Base-by-base conservation (phyloP, 1,284 basidiomycete genomes). In the Leucoagaricus sp. region DNA sequence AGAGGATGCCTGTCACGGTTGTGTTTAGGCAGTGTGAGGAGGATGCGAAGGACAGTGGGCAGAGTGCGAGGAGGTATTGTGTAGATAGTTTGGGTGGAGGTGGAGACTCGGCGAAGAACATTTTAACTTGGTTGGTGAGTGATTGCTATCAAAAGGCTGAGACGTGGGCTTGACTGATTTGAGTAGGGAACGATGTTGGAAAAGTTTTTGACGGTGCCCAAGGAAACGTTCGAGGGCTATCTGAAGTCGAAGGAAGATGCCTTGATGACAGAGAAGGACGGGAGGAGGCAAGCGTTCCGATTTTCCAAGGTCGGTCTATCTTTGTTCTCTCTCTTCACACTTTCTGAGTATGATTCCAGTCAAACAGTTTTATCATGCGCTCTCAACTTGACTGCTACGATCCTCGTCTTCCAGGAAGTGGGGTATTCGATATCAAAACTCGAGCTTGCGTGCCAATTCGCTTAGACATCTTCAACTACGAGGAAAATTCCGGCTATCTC, bases 401-500 rank as follows among this genome's bases (percentile, higher is more conserved):
- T 67, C 65, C 73, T 33, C 82, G 91, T 29, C 73, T 99, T 17
- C 96, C 96, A 1, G 93, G 94, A 1, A 88, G 87, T 0, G 93
- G 93, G 25, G 88, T 96, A 0, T 99, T 99, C 64, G 96, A 99
- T 68, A 88, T 99, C 71, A 99, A 99, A 73, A 98, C 96, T 0
- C 84, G 96, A 40, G 95, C 95, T 0, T 90, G 87, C 34, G 73
- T 93, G 33, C 86, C 93, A 0, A 87, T 98, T 48, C 87, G 96
- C 4, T 77, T 91, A 65, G 96, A 99, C 71, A 75, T 91, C 8
- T 79, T 93, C 50, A 98, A 98, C 69, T 92, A 86, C 66, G 81
- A 87, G 84, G 85, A 90, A 69, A 88, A 89, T 60, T 83, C 86
- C n/a, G 88, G 86, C 0, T 95, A 94, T 69, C 71, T 86, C 48